These are phyloP conservation scores for Fraxinus americana DNA, from an alignment of 257 asterid genomes.

Conservation along the genomic window DNA sequence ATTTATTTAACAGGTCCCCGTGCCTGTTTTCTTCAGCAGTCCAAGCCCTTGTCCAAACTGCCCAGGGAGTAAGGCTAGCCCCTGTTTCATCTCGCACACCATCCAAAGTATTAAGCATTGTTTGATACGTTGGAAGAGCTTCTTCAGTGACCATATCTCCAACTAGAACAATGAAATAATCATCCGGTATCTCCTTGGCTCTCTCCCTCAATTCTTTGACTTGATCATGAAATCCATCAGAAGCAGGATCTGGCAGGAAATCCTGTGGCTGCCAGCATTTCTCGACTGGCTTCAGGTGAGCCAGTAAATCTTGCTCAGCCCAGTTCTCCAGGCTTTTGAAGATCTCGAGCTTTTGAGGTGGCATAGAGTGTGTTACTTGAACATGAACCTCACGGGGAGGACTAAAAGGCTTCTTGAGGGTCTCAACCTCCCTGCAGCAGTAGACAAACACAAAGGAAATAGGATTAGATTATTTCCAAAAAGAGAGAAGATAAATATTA, in stretches of 20 bases:
- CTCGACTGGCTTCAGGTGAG: slow-evolving; percentile 27
- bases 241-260: slow-evolving; percentile 25
- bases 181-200: slow-evolving; percentile 22
- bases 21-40: slow-evolving; percentile 27
- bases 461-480: background rate
- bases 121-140: slow-evolving; percentile 8
- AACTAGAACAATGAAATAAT: slow-evolving; percentile 23
- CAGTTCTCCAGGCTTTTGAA: slow-evolving; percentile 26
- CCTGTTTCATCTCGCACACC: slow-evolving; percentile 8
- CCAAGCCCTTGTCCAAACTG: slow-evolving; percentile 25
- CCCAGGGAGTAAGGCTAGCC: slow-evolving; percentile 21
- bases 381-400: slow-evolving; percentile 27
- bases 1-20: slow-evolving; percentile 22
- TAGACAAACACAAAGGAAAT: background rate
- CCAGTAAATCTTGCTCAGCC: slow-evolving; percentile 22
- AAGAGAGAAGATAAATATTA: background rate
- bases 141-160: slow-evolving; percentile 12
- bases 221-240: slow-evolving; percentile 27
- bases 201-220: slow-evolving; percentile 9
- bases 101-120: slow-evolving; percentile 22
- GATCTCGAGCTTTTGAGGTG: slow-evolving; percentile 24
- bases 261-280: slow-evolving; percentile 32
- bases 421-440: slow-evolving; percentile 13
- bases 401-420: slow-evolving; percentile 16
- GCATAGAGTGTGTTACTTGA: slow-evolving; percentile 28